Evolutionary conservation across 441 rosid genomes (phyloP), one percentile per base, ranked within the genome.

Genomic region (Pelargonium australe): DNA sequence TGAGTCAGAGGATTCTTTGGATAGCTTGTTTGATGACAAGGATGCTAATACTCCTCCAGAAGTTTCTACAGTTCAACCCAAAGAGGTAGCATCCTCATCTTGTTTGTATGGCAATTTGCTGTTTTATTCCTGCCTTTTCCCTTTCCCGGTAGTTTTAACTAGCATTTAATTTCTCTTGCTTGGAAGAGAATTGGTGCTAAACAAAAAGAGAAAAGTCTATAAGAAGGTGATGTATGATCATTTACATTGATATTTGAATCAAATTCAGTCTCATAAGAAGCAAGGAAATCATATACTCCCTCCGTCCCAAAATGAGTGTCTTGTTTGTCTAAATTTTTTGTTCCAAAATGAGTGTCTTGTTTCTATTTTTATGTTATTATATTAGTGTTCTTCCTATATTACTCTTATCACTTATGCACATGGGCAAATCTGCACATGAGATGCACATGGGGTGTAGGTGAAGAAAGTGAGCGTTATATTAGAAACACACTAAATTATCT

Each of bases 1-100:
- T 68, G 81, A 75, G 70, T 77, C 85, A 57, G 80, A 89, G 51
- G 87, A 77, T 79, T 84, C 85, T 37, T 57, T 81, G 62, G 78
- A 80, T 67, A 43, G 76, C 72, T 67, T 85, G 76, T 84, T 83
- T 43, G 74, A 71, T 68, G 84, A 82, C 66, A 74, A 83, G 68
- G 83, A 73, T 43, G 73, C 45, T 37, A 71, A 76, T 37, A 70
- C 70, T 78, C 77, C 65, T 66, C 72, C 75, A 11, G 75, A 75
- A 64, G 64, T 45, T 70, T 71, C 84, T 14, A 41, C 73, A 23
- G 63, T 75, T 69, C 76, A 76, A 68, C 83, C 86, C 60, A 87
- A 89, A 78, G 83, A 75, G 92, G 95, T 85, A 81, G 28, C 63
- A 58, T 20, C 63, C 11, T 16, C 49, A 6, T 7, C 8, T 57